These are phyloP conservation scores for Nyctanthes arbortristis DNA, from an alignment of 257 asterid species.

Conservation along the genomic window DNA sequence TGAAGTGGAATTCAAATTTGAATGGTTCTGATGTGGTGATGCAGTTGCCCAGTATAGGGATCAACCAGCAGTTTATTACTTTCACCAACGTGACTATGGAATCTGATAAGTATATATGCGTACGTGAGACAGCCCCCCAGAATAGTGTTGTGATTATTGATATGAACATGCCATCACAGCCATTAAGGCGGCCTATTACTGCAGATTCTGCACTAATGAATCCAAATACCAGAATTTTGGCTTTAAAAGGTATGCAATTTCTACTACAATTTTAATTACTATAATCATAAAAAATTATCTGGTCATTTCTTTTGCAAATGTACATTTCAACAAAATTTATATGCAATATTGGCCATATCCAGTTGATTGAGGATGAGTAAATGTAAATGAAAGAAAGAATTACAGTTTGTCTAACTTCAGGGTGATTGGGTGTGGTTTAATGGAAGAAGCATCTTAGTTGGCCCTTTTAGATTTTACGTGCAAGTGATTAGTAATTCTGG, in stretches of 20 bases:
- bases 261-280: conserved; percentile 7
- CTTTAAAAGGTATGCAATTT: conserved; percentile 65
- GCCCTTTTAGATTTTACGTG: background rate
- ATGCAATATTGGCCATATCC: background rate
- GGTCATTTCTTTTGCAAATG: background rate
- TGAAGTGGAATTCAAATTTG: no score
- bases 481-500: conserved; percentile 1
- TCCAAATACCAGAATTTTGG: conserved; percentile 59
- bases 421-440: background rate
- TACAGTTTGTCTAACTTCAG: conserved; percentile 1
- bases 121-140: conserved; percentile 67
- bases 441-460: background rate
- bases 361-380: conserved; percentile 19
- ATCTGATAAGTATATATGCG: conserved; percentile 67
- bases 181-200: conserved; percentile 65
- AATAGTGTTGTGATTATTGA: conserved; percentile 67
- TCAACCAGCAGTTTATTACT: conserved; percentile 63
- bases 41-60: conserved; percentile 65
- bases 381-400: background rate
- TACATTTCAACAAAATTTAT: background rate
- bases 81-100: conserved; percentile 74
- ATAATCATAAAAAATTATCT: background rate
- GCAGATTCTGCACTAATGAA: conserved; percentile 75
- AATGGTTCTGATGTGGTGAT: no score
- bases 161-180: conserved; percentile 71